phyloP scores from a whole-genome alignment of 257 asterid genomes.

The Gentiana dahurica region DNA sequence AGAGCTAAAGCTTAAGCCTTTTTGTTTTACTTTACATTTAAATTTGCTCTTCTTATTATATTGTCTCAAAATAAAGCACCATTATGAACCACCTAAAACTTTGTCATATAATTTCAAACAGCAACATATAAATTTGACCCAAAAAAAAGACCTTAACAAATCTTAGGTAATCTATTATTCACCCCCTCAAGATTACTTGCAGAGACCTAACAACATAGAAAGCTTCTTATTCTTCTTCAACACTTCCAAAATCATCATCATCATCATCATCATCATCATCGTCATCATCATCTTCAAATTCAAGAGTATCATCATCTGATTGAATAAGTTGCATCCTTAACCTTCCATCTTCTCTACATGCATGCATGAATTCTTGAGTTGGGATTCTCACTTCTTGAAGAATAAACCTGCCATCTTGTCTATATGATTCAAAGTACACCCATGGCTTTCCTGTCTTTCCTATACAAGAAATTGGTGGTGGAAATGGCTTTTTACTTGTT shows the following conservation, averaged over 20 bases:
- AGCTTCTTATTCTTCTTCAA: no score
- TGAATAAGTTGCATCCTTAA: conserved; percentile 45
- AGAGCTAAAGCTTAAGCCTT: no score
- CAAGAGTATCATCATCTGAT: conserved; percentile 48
- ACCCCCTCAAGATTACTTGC: no score
- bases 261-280: conserved; percentile 2
- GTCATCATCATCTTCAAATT: conserved; percentile 6
- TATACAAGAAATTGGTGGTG: conserved; percentile 81
- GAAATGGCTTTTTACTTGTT: conserved; percentile 35
- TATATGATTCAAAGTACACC: conserved; percentile 45
- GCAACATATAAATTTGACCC: no score
- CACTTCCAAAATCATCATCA: background rate
- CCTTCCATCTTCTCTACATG: conserved; percentile 75
- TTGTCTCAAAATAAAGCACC: no score
- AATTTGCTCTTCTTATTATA: no score
- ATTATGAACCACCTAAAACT: no score
- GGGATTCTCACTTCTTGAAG: conserved; percentile 63
- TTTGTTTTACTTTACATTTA: no score
- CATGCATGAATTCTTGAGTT: conserved; percentile 59
- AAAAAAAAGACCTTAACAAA: no score
- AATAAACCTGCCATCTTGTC: conserved; percentile 69
- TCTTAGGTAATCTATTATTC: no score
- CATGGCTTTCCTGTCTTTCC: conserved; percentile 72
- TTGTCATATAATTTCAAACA: no score
- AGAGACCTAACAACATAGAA: no score